phyloP scores from a whole-genome alignment of 805 yeast species.

The Debaryomyces maramus region DNA sequence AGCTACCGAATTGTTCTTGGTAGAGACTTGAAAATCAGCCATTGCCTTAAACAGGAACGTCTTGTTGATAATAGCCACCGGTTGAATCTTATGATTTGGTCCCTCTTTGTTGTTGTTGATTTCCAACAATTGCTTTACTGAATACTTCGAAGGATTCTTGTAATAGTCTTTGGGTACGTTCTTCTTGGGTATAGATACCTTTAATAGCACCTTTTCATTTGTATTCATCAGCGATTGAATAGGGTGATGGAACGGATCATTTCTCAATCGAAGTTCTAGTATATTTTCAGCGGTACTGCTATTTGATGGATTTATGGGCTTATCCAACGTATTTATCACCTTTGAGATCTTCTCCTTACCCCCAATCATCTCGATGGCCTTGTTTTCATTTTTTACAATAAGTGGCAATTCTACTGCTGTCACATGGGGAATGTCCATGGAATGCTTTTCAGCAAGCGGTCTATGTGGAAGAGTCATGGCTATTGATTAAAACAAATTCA shows the following conservation, averaged over 20 bases:
- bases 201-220: constrained; percentile 58
- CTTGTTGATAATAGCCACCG: constrained; percentile 66
- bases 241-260: constrained; percentile 58
- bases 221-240: constrained; percentile 52
- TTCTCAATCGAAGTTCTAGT: constrained; percentile 42
- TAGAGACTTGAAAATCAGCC: constrained; percentile 80
- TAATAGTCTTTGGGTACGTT: constrained; percentile 40
- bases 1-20: constrained; percentile 48
- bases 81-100: constrained; percentile 45
- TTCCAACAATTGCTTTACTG: constrained; percentile 42
- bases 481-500: no score
- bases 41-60: constrained; percentile 79
- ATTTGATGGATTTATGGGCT: constrained; percentile 12
- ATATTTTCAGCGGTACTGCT: constrained; percentile 32
- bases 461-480: no score
- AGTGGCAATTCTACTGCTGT: constrained; percentile 80
- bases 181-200: constrained; percentile 59
- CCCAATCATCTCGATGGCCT: constrained; percentile 71
- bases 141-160: constrained; percentile 31
- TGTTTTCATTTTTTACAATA: constrained; percentile 57
- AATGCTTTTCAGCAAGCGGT: constrained; percentile 49
- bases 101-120: constrained; percentile 28
- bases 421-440: constrained; percentile 72
- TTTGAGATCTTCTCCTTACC: constrained; percentile 48
- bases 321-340: constrained; percentile 39